Conservation (phyloP, 179 eudicot species). For the Carnegiea gigantea region DNA sequence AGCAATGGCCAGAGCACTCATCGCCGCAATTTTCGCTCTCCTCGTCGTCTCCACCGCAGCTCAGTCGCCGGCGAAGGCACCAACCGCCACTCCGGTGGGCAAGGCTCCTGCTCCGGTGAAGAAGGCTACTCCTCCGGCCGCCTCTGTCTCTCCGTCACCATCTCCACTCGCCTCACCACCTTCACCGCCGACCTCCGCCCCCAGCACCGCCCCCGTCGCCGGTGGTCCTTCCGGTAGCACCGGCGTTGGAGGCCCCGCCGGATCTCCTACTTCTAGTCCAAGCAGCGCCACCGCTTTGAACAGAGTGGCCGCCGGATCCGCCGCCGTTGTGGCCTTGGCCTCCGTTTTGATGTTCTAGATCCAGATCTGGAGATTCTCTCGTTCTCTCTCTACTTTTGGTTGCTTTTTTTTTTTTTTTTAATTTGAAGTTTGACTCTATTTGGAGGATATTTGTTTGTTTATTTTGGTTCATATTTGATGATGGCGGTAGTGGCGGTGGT, state of each 20-base stretch:
- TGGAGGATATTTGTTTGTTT: constrained; percentile 31
- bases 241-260: constrained; percentile 6
- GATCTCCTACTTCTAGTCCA: constrained; percentile 24
- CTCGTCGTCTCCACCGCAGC: constrained; percentile 49
- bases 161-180: constrained; percentile 24
- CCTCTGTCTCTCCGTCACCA: constrained; percentile 10
- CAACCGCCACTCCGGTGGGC: constrained; percentile 11
- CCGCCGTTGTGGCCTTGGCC: constrained; percentile 36
- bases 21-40: constrained; percentile 31
- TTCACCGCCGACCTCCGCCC: constrained; percentile 26
- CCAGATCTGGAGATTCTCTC: constrained; percentile 26
- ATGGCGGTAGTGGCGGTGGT: constrained; percentile 9
- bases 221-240: constrained; percentile 23
- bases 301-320: constrained; percentile 55
- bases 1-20: constrained; percentile 42
- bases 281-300: constrained; percentile 42
- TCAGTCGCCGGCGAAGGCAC: constrained; percentile 48
- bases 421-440: not conserved
- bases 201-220: not conserved
- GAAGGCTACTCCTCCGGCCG: constrained; percentile 3
- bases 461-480: constrained; percentile 13
- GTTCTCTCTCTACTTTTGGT: not conserved
- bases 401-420: not conserved
- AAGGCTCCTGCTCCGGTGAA: not conserved
- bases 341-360: constrained; percentile 53